Conservation (phyloP, 2,329 filamentous ascomycete species). For the Camptophora hylomeconis region DNA sequence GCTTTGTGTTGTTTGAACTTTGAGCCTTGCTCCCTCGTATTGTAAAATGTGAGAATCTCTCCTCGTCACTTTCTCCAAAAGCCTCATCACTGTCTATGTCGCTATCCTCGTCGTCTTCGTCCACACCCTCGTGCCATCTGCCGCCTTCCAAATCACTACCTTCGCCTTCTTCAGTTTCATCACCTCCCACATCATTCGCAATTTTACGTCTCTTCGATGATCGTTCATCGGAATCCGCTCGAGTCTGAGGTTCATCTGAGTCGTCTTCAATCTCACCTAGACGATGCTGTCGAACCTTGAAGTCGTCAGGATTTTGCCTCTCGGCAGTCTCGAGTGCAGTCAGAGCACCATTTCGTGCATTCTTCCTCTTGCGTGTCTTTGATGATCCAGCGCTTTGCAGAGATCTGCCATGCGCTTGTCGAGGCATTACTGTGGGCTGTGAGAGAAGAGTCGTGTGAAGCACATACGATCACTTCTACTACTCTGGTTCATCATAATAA, state of each 20-base stretch:
- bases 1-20: conserved; percentile 15
- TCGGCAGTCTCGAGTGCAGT: conserved; percentile 56
- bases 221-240: conserved; percentile 23
- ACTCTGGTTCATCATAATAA: too few relatives aligned
- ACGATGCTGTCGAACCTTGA: conserved; percentile 43
- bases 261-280: conserved; percentile 44
- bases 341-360: conserved; percentile 33
- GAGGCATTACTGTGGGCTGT: conserved; percentile 14
- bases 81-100: conserved; percentile 67
- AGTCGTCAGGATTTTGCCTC: conserved; percentile 38
- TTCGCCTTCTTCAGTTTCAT: conserved; percentile 27
- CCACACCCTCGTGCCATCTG: conserved; percentile 66
- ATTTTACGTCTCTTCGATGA: conserved; percentile 22
- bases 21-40: conserved; percentile 51
- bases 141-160: conserved; percentile 79
- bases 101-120: conserved; percentile 53
- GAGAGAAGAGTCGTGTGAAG: too few relatives aligned
- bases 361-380: conserved; percentile 12
- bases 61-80: conserved; percentile 78
- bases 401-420: conserved; percentile 17
- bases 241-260: conserved; percentile 32
- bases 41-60: conserved; percentile 65
- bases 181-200: conserved; percentile 14
- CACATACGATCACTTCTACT: too few relatives aligned
- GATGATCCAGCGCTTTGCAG: conserved; percentile 16